These are phyloP conservation scores for Lentinula novae-zelandiae DNA, from an alignment of 1,284 basidiomycete species.

Conservation along the genomic window DNA sequence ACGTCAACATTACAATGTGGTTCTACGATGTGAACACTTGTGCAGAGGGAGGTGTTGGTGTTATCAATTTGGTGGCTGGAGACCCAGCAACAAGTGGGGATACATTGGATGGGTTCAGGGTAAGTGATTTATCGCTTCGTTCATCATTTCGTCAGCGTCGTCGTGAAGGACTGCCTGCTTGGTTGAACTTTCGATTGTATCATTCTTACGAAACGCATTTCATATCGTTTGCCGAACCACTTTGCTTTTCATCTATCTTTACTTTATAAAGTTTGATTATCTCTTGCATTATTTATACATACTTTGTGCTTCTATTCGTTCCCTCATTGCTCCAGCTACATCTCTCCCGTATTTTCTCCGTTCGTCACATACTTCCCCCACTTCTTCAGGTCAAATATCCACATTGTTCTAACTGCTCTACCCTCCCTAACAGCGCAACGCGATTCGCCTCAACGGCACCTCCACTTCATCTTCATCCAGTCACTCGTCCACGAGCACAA, in stretches of 20 bases:
- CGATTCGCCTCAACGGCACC: conserved; percentile 6
- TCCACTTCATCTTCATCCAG: not conserved
- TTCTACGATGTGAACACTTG: conserved; percentile 58
- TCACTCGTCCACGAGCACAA: not conserved
- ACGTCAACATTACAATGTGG: conserved; percentile 49
- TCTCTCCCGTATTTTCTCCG: not conserved
- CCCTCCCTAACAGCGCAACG: conserved; percentile 4
- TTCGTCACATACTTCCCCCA: not conserved
- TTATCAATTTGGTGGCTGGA: conserved; percentile 45
- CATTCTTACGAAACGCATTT: no score
- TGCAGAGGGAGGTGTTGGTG: conserved; percentile 55
- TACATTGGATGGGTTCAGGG: conserved; percentile 51
- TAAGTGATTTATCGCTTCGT: conserved; percentile 23
- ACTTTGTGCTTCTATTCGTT: no score
- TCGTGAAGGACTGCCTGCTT: not conserved
- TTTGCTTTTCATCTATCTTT: no score
- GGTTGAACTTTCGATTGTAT: not conserved
- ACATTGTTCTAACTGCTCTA: not conserved
- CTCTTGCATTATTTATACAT: no score
- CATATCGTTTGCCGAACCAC: no score
- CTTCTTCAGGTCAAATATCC: not conserved
- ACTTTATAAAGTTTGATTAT: no score
- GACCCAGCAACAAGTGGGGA: conserved; percentile 33
- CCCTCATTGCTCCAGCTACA: no score
- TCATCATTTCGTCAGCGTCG: no score